Percentiles rank a stretch among this genome's conserved stretches.
These are phyloP conservation scores for Phytopythium ostracodes DNA, from an alignment of 352 stramenopile genomes.

Conservation along the genomic window DNA sequence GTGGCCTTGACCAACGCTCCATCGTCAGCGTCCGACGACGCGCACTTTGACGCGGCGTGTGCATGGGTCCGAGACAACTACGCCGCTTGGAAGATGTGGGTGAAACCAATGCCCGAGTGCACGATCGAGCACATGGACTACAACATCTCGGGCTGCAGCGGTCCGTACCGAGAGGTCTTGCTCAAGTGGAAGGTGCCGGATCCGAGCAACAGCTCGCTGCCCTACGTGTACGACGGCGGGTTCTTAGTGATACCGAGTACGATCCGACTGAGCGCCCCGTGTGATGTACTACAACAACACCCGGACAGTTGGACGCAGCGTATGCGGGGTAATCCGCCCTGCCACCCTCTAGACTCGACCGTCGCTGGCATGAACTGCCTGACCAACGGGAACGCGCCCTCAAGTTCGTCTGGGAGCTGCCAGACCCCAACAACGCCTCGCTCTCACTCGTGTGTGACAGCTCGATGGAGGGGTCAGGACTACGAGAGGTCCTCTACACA, in stretches of 20 bases:
- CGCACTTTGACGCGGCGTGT: conserved; percentile 36
- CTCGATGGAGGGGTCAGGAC: conserved; percentile 9
- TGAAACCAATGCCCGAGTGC: conserved; percentile 30
- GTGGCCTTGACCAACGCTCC: conserved; percentile 3
- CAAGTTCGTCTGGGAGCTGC: conserved; percentile 33
- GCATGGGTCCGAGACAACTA: conserved; percentile 52
- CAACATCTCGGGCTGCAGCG: conserved; percentile 22
- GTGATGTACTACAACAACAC: conserved; percentile 27
- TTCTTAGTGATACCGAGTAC: conserved; percentile 16
- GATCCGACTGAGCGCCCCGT: conserved; percentile 31
- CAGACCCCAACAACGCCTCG: conserved; percentile 11
- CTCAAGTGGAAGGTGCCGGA: conserved; percentile 38
- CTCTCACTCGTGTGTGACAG: conserved; percentile 26
- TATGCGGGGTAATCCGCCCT: conserved; percentile 22
- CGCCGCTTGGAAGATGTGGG: conserved; percentile 35
- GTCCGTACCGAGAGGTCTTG: conserved; percentile 15
- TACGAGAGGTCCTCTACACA: background rate
- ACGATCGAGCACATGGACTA: conserved; percentile 27
- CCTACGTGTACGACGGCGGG: conserved; percentile 42
- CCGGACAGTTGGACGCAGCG: conserved; percentile 21
- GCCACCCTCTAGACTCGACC: conserved; percentile 31
- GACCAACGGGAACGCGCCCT: conserved; percentile 18
- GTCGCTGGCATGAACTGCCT: conserved; percentile 29
- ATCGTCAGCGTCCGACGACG: conserved; percentile 15
- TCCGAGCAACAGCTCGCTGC: conserved; percentile 20